Evolutionary conservation across 106 monocot species (phyloP).

Genomic region (Acorus gramineus): DNA sequence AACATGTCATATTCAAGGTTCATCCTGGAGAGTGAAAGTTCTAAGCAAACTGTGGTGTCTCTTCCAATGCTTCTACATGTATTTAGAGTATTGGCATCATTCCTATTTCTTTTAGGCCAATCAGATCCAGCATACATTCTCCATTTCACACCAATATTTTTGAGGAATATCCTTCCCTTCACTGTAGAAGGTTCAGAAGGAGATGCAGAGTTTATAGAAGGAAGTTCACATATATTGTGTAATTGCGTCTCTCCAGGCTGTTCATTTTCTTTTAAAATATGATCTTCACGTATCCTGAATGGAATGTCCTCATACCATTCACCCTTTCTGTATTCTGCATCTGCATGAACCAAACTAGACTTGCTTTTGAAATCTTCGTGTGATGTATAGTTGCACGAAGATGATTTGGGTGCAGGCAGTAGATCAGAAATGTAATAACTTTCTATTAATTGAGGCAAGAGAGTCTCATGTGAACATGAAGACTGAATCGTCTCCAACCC

Average conservation of each 20-base stretch:
- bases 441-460: slow-evolving; percentile 50
- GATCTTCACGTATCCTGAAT: slow-evolving; percentile 58
- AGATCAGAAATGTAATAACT: slow-evolving; percentile 40
- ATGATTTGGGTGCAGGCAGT: slow-evolving; percentile 19
- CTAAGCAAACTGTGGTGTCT: slow-evolving; percentile 51
- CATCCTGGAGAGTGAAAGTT: slow-evolving; percentile 50
- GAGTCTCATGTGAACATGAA: slow-evolving; percentile 1
- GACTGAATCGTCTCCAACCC: slow-evolving; percentile 5
- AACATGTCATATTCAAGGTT: slow-evolving; percentile 51
- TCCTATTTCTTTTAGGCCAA: slow-evolving; percentile 41
- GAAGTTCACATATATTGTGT: slow-evolving; percentile 8
- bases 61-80: slow-evolving; percentile 21
- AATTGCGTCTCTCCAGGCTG: slow-evolving; percentile 9
- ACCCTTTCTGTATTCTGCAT: slow-evolving; percentile 30
- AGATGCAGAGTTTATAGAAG: slow-evolving; percentile 7
- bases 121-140: slow-evolving; percentile 67
- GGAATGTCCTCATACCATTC: slow-evolving; percentile 55
- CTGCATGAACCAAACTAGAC: slow-evolving; percentile 12
- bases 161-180: slow-evolving; percentile 55
- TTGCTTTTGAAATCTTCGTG: slow-evolving; percentile 7
- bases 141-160: slow-evolving; percentile 71
- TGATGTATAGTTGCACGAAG: slow-evolving; percentile 4
- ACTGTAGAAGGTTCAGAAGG: slow-evolving; percentile 27
- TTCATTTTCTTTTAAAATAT: slow-evolving; percentile 34
- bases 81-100: not conserved